A percentile compares a stretch with the other conserved stretches of the same genome.
Evolutionary conservation across 2,329 filamentous ascomycete genomes (phyloP).

Genomic region (Trichoderma simmonsii): DNA sequence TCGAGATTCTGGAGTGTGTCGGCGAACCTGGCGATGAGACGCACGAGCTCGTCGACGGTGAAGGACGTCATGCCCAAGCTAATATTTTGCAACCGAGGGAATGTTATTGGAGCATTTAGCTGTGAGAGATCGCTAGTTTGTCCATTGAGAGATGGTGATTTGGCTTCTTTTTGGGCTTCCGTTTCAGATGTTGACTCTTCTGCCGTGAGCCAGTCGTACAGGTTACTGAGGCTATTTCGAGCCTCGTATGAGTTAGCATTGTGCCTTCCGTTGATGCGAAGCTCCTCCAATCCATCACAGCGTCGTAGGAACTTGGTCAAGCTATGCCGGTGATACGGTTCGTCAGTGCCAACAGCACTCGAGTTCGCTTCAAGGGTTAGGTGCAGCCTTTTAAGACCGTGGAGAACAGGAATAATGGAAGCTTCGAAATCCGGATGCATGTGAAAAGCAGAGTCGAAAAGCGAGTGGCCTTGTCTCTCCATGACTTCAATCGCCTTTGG

Average conservation of each 20-base stretch:
- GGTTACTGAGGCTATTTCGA: background rate
- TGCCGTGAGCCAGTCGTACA: slow-evolving; percentile 21
- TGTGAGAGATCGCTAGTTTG: background rate
- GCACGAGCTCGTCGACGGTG: slow-evolving; percentile 30
- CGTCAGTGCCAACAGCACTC: background rate
- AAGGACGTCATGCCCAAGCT: slow-evolving; percentile 43
- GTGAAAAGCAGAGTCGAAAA: slow-evolving; percentile 44
- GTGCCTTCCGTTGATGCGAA: slow-evolving; percentile 22
- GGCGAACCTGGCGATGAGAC: slow-evolving; percentile 41
- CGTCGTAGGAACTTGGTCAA: slow-evolving; percentile 22
- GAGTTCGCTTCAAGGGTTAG: slow-evolving; percentile 25
- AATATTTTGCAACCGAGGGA: slow-evolving; percentile 36
- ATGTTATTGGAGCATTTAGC: slow-evolving; percentile 23
- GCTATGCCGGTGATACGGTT: slow-evolving; percentile 12
- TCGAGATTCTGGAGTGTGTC: slow-evolving; percentile 43
- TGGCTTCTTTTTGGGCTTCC: background rate
- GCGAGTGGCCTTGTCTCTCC: slow-evolving; percentile 31
- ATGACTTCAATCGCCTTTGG: slow-evolving; percentile 49
- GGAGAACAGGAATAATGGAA: slow-evolving; percentile 40
- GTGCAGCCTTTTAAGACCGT: slow-evolving; percentile 44
- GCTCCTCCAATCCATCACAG: background rate
- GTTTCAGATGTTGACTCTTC: background rate
- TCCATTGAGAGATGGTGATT: background rate
- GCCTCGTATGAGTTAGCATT: background rate
- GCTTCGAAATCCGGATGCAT: slow-evolving; percentile 31